Percentiles rank a stretch among this genome's conserved stretches.
Evolutionary conservation across 2,329 filamentous ascomycete genomes (phyloP).

Genomic region (Penicillium vulpinum): DNA sequence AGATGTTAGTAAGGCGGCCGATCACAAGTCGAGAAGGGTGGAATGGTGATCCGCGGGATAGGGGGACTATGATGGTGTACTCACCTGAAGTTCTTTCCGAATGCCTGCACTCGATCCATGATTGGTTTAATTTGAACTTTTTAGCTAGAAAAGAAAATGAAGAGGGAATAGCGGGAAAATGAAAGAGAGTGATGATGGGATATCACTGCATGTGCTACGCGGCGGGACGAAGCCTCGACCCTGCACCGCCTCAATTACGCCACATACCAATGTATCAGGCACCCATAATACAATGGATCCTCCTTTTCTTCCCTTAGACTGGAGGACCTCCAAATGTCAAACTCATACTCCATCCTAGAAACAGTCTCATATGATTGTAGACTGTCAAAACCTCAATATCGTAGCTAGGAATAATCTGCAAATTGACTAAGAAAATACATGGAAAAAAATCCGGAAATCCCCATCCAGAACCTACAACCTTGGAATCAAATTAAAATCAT

Average conservation of each 20-base stretch:
- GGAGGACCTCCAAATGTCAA: neutral
- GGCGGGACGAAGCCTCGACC: constrained; percentile 17
- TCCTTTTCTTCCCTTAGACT: neutral
- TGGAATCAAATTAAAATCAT: constrained; percentile 1
- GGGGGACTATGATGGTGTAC: constrained; percentile 27
- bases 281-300: neutral
- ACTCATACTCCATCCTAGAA: neutral
- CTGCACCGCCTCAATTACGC: constrained; percentile 28
- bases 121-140: constrained; percentile 10
- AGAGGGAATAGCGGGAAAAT: constrained; percentile 1
- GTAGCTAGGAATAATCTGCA: neutral
- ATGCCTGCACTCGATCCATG: constrained; percentile 71
- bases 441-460: neutral
- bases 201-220: constrained; percentile 12
- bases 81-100: constrained; percentile 70
- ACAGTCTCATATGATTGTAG: neutral
- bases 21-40: constrained; percentile 15
- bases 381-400: neutral
- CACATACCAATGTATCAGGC: constrained; percentile 21
- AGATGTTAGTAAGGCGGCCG: constrained; percentile 33
- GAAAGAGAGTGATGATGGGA: constrained; percentile 11
- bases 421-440: constrained; percentile 4
- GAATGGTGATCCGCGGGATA: constrained; percentile 5
- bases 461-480: neutral
- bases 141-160: neutral